A percentile compares a stretch with the other conserved stretches of the same genome.
phyloP scores from a whole-genome alignment of 805 yeast species.

The Yarrowia osloensis region DNA sequence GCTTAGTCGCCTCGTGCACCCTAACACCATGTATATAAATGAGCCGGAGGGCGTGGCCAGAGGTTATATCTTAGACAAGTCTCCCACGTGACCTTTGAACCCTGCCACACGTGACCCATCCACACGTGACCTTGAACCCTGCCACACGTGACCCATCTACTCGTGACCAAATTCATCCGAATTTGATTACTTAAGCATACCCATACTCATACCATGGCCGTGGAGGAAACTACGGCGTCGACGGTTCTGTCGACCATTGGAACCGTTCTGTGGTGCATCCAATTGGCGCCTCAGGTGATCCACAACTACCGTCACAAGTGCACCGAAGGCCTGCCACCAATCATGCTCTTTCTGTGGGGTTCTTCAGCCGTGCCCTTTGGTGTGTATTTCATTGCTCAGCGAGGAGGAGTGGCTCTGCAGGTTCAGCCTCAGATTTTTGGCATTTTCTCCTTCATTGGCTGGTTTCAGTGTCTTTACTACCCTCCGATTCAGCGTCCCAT shows the following conservation, averaged over 20 bases:
- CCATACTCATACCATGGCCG: constrained; percentile 17
- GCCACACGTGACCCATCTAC: not conserved
- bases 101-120: not conserved
- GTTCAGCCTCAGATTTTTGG: constrained; percentile 88
- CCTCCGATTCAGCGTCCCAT: constrained; percentile 59
- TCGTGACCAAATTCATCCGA: not conserved
- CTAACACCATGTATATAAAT: not conserved
- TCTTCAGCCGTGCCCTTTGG: constrained; percentile 79
- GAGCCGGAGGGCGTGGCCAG: not conserved
- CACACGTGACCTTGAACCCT: not conserved
- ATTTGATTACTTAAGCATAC: not conserved
- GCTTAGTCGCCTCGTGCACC: constrained; percentile 14
- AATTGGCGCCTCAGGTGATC: constrained; percentile 80
- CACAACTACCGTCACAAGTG: constrained; percentile 73
- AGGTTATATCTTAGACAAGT: not conserved
- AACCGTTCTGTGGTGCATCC: constrained; percentile 91
- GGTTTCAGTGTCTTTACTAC: constrained; percentile 66
- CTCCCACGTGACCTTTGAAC: not conserved
- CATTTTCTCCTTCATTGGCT: constrained; percentile 64
- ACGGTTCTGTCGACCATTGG: constrained; percentile 85
- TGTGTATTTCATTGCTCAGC: constrained; percentile 73
- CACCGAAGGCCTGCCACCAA: constrained; percentile 84
- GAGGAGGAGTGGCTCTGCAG: constrained; percentile 73
- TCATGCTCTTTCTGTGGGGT: constrained; percentile 86
- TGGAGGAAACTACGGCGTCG: constrained; percentile 48